Base-by-base conservation (phyloP, 1,284 basidiomycete species). In the Laetiporus sulphureus region DNA sequence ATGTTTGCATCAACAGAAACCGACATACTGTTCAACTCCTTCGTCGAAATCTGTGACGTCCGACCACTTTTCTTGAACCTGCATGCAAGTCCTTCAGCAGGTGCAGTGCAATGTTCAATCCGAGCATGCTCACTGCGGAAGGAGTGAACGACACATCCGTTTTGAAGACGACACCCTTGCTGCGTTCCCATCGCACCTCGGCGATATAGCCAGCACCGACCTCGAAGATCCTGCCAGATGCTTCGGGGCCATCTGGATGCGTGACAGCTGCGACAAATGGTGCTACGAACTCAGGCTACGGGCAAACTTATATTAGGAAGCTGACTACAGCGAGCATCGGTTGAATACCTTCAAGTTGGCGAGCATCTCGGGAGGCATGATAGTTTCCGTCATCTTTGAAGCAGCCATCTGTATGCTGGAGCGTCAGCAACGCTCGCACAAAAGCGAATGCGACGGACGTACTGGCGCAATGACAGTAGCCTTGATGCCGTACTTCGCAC, bases 361-460 rank as follows among this genome's bases (percentile, higher is more conserved):
- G 48, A 99, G 81, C 77, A 98, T 86, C 50, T 99, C 95, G n/a
- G 90, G 88, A 12, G 95, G 92, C 89, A 98, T 92, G 58, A 97
- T 72, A 0, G 92, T 95, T 55, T 84, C 91, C 3, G 91, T 94
- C 90, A 97, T 95, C 22, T 82, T 79, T 4, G 91, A 94, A 0
- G 93, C 93, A 21, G 93, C 93, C 53, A 92, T 84, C 83, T 93
- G 51, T 1, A 49, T 13, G 24, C 18, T 7, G 47, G 41, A 27
- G 12, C 34, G 32, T 16, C 20, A 32, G 19, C n/a, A n/a, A n/a
- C n/a, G n/a, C 24, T 16, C 45, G 16, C 22, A 10, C 18, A 18
- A 7, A 20, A 3, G 1, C 23, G 38, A 35, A 18, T 18, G 41
- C 19, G 19, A 23, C 4, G 20, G 15, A 64, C 81, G 13, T 63